Conservation (phyloP, 805 yeast species). For the Nakazawaea ernobii region DNA sequence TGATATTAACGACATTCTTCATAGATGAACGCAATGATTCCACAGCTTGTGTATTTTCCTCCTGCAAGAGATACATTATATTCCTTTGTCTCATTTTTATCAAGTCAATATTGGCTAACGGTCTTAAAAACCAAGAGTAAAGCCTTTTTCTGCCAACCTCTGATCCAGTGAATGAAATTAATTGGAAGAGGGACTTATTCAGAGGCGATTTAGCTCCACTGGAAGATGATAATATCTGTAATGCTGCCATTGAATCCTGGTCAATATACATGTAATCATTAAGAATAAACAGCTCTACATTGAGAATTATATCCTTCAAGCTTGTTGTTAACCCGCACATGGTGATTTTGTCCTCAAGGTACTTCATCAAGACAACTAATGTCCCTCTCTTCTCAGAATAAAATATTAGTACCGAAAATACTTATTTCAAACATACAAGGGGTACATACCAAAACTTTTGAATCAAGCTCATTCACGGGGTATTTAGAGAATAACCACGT, state of each 20-base stretch:
- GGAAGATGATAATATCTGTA: constrained; percentile 18
- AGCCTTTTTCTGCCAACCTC: constrained; percentile 24
- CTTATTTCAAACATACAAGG: too few species aligned
- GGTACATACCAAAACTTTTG: too few species aligned
- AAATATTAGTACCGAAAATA: too few species aligned
- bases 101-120: constrained; percentile 20
- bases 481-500: not conserved
- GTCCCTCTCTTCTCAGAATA: not conserved
- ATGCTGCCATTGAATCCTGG: constrained; percentile 21
- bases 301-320: constrained; percentile 7
- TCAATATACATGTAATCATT: constrained; percentile 21
- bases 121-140: constrained; percentile 29
- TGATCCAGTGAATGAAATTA: constrained; percentile 22
- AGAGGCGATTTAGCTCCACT: constrained; percentile 13
- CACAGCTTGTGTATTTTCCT: constrained; percentile 15
- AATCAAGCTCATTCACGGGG: too few species aligned
- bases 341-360: not conserved
- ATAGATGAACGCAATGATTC: constrained; percentile 17
- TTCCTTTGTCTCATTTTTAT: constrained; percentile 26
- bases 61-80: constrained; percentile 20
- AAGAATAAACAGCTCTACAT: constrained; percentile 2
- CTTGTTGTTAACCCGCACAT: not conserved
- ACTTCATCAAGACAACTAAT: not conserved
- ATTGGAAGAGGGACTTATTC: constrained; percentile 15
- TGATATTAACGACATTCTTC: constrained; percentile 26